phyloP scores from a whole-genome alignment of 176 grass and related monocot genomes.

The Carex parvula region DNA sequence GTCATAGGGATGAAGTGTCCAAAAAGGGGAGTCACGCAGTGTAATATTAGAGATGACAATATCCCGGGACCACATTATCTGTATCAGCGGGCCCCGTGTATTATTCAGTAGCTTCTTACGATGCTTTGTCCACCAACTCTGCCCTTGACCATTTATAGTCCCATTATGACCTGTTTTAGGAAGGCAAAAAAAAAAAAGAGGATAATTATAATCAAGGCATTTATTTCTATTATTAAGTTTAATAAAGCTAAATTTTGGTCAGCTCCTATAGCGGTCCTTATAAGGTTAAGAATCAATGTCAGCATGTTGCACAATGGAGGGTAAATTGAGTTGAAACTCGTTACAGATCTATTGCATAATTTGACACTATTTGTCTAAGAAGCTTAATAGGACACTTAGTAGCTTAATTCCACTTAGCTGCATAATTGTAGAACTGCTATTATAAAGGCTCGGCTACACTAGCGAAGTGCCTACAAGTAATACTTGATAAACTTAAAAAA shows the following conservation, averaged over 20 bases:
- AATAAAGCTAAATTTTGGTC: neutral
- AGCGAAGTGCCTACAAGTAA: neutral
- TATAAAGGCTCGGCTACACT: neutral
- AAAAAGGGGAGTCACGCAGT: constrained; percentile 77
- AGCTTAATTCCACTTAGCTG: neutral
- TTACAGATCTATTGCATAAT: neutral
- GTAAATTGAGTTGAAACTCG: neutral
- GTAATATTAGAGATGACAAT: constrained; percentile 85
- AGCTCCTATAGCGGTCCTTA: neutral
- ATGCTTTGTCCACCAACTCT: constrained; percentile 77
- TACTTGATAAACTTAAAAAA: neutral
- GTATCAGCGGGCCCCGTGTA: constrained; percentile 81
- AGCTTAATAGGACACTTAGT: neutral
- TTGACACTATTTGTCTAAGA: neutral
- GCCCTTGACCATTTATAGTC: constrained; percentile 85
- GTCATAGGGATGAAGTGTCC: constrained; percentile 85
- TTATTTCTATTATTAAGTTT: neutral
- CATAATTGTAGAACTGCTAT: neutral
- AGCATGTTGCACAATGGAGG: neutral
- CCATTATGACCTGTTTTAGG: constrained; percentile 68
- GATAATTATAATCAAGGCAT: neutral
- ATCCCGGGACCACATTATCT: constrained; percentile 70
- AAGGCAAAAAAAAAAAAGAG: neutral
- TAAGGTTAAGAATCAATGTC: neutral
- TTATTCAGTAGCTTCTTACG: constrained; percentile 54